Conservation (phyloP, 768 basidiomycete genomes). For the Suillus fuscotomentosus region DNA sequence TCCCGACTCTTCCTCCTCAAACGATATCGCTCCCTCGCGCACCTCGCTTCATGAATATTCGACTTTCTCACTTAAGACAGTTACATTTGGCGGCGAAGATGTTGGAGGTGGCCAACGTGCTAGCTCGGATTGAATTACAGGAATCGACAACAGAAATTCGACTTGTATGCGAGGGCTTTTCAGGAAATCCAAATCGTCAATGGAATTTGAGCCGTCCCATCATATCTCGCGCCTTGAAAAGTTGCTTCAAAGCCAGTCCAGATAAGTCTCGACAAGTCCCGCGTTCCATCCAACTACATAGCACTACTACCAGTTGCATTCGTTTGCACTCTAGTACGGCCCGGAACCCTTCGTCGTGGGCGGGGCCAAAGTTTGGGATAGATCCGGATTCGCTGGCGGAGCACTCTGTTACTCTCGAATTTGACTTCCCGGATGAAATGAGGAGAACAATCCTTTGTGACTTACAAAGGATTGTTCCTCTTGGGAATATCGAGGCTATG, state of each 20-base stretch:
- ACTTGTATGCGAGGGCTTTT: background rate
- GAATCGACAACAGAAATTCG: background rate
- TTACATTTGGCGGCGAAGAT: background rate
- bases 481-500: background rate
- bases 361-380: background rate
- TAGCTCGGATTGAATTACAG: background rate
- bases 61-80: background rate
- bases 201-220: background rate
- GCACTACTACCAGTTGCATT: background rate
- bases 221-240: background rate
- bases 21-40: background rate
- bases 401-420: background rate
- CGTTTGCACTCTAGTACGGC: background rate
- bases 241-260: background rate
- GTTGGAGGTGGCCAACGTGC: background rate
- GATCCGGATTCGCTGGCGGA: background rate
- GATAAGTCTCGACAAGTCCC: background rate
- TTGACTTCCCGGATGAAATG: background rate
- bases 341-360: background rate
- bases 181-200: background rate
- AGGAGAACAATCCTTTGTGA: background rate
- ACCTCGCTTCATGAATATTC: background rate
- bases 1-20: constrained; percentile 20
- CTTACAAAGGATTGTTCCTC: background rate
- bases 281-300: background rate